A percentile compares a stretch with the other conserved stretches of the same genome.
Evolutionary conservation across 352 stramenopile genomes (phyloP).

Genomic region (Chrysophaeum taylorii): DNA sequence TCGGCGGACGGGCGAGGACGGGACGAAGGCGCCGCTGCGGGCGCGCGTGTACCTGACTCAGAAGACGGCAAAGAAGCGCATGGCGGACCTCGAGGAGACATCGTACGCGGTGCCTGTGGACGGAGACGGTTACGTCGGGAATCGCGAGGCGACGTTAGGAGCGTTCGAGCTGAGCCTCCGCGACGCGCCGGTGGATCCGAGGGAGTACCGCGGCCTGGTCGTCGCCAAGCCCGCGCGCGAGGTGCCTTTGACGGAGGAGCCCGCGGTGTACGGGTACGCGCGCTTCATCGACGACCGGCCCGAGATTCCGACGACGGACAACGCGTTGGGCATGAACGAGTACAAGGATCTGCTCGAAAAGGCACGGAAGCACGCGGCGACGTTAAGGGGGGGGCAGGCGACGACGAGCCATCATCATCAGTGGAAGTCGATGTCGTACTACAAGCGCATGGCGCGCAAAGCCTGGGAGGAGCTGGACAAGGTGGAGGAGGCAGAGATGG

Average conservation of each 20-base stretch:
- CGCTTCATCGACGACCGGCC: conserved; percentile 11
- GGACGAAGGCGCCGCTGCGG: neutral
- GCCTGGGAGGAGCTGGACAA: conserved; percentile 1
- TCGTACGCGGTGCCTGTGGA: conserved; percentile 5
- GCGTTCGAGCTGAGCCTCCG: conserved; percentile 1
- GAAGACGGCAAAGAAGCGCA: conserved; percentile 11
- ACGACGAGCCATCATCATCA: too few relatives aligned
- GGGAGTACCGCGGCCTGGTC: neutral
- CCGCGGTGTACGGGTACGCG: neutral
- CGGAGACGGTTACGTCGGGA: neutral
- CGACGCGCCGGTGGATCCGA: neutral
- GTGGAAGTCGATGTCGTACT: neutral
- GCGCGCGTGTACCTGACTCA: neutral
- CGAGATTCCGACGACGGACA: neutral
- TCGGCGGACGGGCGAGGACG: neutral
- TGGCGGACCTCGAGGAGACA: conserved; percentile 13
- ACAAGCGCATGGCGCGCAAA: conserved; percentile 10
- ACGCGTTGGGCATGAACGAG: neutral
- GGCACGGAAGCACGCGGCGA: too few relatives aligned
- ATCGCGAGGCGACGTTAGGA: neutral
- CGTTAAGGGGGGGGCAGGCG: too few relatives aligned
- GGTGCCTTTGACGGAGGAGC: neutral
- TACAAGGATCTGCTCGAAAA: conserved; percentile 1
- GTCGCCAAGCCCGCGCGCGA: neutral
- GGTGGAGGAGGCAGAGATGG: neutral